Conservation (phyloP, 495 filamentous ascomycete genomes). For the Lepraria neglecta region DNA sequence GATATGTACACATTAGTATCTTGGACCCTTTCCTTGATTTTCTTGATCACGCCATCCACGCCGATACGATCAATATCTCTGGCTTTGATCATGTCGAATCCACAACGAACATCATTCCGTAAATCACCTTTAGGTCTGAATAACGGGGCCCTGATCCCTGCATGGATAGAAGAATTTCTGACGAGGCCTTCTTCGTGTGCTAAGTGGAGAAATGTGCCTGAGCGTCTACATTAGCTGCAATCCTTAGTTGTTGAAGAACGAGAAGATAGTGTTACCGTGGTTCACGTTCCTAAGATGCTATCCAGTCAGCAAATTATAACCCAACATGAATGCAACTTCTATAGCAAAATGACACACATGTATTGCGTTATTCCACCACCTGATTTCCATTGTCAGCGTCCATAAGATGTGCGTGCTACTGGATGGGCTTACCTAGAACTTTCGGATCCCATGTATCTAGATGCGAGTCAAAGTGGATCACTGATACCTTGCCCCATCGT, state of each 20-base stretch:
- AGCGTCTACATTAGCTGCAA: background rate
- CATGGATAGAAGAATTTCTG: conserved; percentile 43
- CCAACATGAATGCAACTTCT: background rate
- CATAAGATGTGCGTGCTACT: background rate
- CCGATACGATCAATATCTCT: conserved; percentile 48
- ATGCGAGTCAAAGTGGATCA: conserved; percentile 47
- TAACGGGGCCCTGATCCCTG: conserved; percentile 46
- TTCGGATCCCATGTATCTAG: conserved; percentile 14
- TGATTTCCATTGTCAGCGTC: background rate
- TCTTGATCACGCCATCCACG: conserved; percentile 27
- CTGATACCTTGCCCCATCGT: conserved; percentile 43
- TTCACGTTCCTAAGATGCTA: conserved; percentile 35
- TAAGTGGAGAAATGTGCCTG: conserved; percentile 44
- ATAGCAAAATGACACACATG: background rate
- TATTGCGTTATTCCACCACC: conserved; percentile 10
- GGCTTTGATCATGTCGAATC: conserved; percentile 44
- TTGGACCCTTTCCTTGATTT: conserved; percentile 41
- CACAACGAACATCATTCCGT: conserved; percentile 44
- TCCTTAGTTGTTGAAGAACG: background rate
- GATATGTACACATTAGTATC: conserved; percentile 35
- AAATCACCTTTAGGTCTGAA: conserved; percentile 39
- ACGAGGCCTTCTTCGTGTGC: conserved; percentile 50
- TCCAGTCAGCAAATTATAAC: conserved; percentile 7
- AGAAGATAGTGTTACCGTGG: conserved; percentile 31
- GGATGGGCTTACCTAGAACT: background rate